Base-by-base conservation (phyloP, 257 asterid genomes). In the Scutellaria galericulata region DNA sequence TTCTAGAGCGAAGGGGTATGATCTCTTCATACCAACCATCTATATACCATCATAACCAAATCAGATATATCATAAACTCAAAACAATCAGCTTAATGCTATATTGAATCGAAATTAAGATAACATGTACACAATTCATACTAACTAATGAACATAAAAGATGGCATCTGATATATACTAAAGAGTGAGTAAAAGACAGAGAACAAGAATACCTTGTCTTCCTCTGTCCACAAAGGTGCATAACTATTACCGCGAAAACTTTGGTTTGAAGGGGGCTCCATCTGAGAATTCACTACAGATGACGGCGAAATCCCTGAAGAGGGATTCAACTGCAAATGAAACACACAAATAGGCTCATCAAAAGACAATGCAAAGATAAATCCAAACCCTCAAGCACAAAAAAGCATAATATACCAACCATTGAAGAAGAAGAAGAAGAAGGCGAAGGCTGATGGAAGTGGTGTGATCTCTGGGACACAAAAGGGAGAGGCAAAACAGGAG, bases 251-350 rank as follows among this genome's bases (percentile, higher is more conserved):
- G 22, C 74, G 83, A 57, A 75, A 79, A 75, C 79, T 93, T 93
- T 91, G 98, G 96, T 85, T 93, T 88, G 97, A 93, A 93, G 97
- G 97, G 98, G 90, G 97, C 98, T 93, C 98, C 85, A 81, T 84
- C 78, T 78, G 96, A 67, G 74, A 79, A 79, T 76, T 81, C 41
- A 62, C 27, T 24, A 77, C 75, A 56, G 96, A 77, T n/a, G 94
- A 79, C n/a, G 79, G 71, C 60, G 89, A 82, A 70, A 86, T 88
- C 62, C 85, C 87, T 7, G 91, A 60, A 68, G 87, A 83, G 74
- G 84, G 53, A 77, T 73, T 88, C 86, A 84, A 86, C 90, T 88
- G 86, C 79, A 84, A 73, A 50, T 53, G 12, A 45, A 50, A 8
- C 79, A 7, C 57, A 39, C 53, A 31, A 44, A 11, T 22, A 12